These are phyloP conservation scores for Picochlorum sp. DNA, from an alignment of 139 green algal species.

Conservation along the genomic window DNA sequence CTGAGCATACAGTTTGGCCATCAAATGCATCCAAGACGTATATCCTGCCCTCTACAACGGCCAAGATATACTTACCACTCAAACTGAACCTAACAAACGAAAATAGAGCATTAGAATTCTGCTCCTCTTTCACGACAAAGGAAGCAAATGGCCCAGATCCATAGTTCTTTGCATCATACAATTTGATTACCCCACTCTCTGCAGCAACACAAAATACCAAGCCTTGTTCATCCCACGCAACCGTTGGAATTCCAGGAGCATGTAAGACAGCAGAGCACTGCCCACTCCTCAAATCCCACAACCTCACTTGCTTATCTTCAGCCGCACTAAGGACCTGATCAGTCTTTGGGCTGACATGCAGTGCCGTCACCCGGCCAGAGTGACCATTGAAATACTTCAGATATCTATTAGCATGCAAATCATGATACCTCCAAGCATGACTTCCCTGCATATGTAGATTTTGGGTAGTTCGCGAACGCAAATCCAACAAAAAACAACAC, in stretches of 20 bases:
- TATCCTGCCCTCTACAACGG: slow-evolving; percentile 51
- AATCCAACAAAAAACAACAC: neutral
- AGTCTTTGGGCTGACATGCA: slow-evolving; percentile 69
- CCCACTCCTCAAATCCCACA: slow-evolving; percentile 82
- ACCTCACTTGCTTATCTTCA: slow-evolving; percentile 54
- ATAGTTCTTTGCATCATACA: slow-evolving; percentile 78
- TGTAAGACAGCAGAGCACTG: slow-evolving; percentile 57
- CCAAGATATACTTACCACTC: slow-evolving; percentile 71
- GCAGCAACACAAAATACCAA: slow-evolving; percentile 81
- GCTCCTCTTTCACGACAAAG: slow-evolving; percentile 56
- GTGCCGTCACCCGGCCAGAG: slow-evolving; percentile 53
- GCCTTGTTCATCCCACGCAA: slow-evolving; percentile 70
- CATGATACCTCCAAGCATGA: slow-evolving; percentile 74
- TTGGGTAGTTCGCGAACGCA: no score
- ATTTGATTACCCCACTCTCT: slow-evolving; percentile 63
- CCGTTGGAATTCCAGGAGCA: slow-evolving; percentile 45
- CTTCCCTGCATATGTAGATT: slow-evolving; percentile 6
- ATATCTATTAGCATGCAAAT: slow-evolving; percentile 73
- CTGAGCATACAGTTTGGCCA: slow-evolving; percentile 27
- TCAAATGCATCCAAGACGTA: slow-evolving; percentile 80
- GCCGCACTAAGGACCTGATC: slow-evolving; percentile 73
- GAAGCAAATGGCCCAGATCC: slow-evolving; percentile 74
- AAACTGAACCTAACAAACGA: slow-evolving; percentile 61
- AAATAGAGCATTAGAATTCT: slow-evolving; percentile 41
- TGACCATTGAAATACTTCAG: slow-evolving; percentile 83